Evolutionary conservation across 2,329 filamentous ascomycete genomes (phyloP), one percentile per base, ranked within the genome.

Genomic region (Pseudohalonectria lignicola): DNA sequence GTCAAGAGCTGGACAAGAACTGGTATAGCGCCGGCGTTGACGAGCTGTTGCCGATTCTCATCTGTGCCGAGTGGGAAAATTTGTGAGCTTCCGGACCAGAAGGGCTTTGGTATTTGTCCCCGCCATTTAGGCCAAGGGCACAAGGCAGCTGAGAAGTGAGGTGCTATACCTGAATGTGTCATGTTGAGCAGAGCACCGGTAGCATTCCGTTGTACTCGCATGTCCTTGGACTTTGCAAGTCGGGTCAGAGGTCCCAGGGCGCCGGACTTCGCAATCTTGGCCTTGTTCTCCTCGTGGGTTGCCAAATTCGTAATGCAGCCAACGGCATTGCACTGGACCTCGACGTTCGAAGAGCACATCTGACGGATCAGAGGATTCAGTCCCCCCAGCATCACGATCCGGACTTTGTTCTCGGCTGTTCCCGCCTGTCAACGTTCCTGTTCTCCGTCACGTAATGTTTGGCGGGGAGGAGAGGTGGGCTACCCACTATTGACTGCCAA

Each of bases 241-340:
- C 85, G 77, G 33, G 92, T 98, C 49, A 98, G 67, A 8, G 92
- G 92, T 7, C 83, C 86, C 40, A 98, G 71, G 39, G 92, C 92
- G 41, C 92, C 92, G 4, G 92, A 98, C 44, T 86, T 78, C 49
- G 92, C 92, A 59, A 98, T 98, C 66, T 94, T 95, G 41, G 92
- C 88, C 66, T 98, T 98, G 67, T 98, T 98, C 51, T 96, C 92
- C 64, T 98, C 92, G 54, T 98, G 92, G 3, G 92, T 98, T 39
- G 92, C 92, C 40, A 98, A 66, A 56, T 98, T 98, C 33, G 92
- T 98, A 59, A 98, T 98, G 66, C 92, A 98, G 37, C 92, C 92
- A 43, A 98, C 92, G 31, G 92, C 92, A 60, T 98, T 98, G 69
- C 92, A 98, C 63, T 98, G 92, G 19, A 98, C 92, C 59, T 98